These are phyloP conservation scores for Elaeis oleifera DNA, from an alignment of 202 grass and related monocot species.

Conservation along the genomic window DNA sequence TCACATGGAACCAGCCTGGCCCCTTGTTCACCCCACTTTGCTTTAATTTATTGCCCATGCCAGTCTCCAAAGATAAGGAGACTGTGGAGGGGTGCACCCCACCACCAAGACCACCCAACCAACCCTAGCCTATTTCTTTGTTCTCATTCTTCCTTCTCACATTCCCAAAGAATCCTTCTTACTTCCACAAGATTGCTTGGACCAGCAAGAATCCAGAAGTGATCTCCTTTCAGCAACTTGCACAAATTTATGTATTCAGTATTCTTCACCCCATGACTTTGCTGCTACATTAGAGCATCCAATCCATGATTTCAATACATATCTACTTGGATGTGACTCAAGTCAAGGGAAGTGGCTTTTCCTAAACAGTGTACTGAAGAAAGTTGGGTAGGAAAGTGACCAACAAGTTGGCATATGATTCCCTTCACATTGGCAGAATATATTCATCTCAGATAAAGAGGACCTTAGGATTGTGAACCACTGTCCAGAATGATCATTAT, in stretches of 20 bases:
- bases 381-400: neutral
- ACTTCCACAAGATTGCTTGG: constrained; percentile 12
- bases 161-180: neutral
- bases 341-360: constrained; percentile 7
- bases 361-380: constrained; percentile 6
- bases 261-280: neutral
- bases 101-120: neutral
- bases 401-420: constrained; percentile 16
- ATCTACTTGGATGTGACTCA: neutral
- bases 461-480: too few relatives aligned
- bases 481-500: too few relatives aligned
- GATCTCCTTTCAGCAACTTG: neutral
- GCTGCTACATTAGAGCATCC: too few relatives aligned
- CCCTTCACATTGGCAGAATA: constrained; percentile 28
- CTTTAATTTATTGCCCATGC: constrained; percentile 24
- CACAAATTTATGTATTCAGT: neutral
- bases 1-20: constrained; percentile 30
- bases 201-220: constrained; percentile 9
- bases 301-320: too few relatives aligned
- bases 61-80: constrained; percentile 1
- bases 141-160: constrained; percentile 10
- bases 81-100: constrained; percentile 11
- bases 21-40: constrained; percentile 31
- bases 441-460: constrained; percentile 2
- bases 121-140: constrained; percentile 4